Evolutionary conservation across 768 basidiomycete genomes (phyloP), one percentile per base, ranked within the genome.

Genomic region (Russula sp.): DNA sequence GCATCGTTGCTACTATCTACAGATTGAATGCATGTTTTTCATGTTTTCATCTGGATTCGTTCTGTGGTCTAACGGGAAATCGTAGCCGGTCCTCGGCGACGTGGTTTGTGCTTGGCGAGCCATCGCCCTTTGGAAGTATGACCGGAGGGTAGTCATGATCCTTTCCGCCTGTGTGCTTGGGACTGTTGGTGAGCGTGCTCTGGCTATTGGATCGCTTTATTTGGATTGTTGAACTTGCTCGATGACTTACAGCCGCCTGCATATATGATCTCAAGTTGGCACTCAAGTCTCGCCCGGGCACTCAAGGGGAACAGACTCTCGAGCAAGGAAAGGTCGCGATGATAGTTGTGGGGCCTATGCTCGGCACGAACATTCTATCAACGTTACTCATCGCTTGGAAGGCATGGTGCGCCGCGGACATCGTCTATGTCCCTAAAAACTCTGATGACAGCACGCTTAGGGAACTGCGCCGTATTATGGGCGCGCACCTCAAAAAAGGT

Each of bases 31-130:
- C 10, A 60, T 5, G 63, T 60, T 32, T 32, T 51, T 31, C 27
- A 5, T 27, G 16, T 40, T 34, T n/a, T 49, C 47, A 20, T 37
- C 40, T 18, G 8, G 35, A 37, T 40, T 10, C 16, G n/a, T 51
- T n/a, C 31, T 8, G 8, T 27, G 14, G 2, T 22, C 4, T 55
- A 20, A 50, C 39, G 57, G 55, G 42, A 32, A 13, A 32, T 14
- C 16, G 9, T 35, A 64, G 63, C 63, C 63, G 22, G 10, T 59
- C n/a, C 54, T 64, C 22, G 60, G 63, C 27, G 63, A 64, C n/a
- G 47, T 64, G 13, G 63, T 64, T n/a, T 64, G 63, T 22, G 63
- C 54, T 6, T 64, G 63, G 63, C 32, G 63, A 39, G 63, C 63
- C 4, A 56, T 56, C 10, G 59, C 50, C 16, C 14, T 64, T 14